Base-by-base conservation (phyloP, 805 yeast species). In the Naumovozyma baii region DNA sequence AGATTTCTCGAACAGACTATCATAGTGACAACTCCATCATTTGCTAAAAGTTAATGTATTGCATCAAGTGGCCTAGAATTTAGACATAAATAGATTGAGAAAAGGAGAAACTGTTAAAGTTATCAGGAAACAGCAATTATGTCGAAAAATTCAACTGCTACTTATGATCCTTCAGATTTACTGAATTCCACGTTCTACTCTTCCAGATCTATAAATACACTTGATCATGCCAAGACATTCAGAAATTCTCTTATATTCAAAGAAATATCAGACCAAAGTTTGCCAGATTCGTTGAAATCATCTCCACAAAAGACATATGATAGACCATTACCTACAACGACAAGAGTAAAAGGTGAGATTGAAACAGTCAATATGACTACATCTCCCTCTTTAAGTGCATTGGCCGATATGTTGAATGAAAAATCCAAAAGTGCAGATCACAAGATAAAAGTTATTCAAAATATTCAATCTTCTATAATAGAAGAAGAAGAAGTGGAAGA, bases 321-420 rank as follows among this genome's bases (percentile, higher is more conserved):
- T 12, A 18, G n/a, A 10, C 10, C 8, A 4, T 19, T 18, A 8
- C 17, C 36, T 13, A 29, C 15, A 5, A 29, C 31, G 15, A 29
- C 29, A 22, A 38, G 31, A 20, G n/a, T 26, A 15, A 28, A 30
- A 13, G 42, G 33, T 3, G 60, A 55, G 39, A 49, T 46, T 2
- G 40, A 38, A n/a, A 55, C 61, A 7, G 50, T 60, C 15, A 60
- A 61, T 31, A 64, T 67, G 61, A 63, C 69, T 3, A 57, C 67
- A 17, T 67, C 71, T 2, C 72, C 72, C 3, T 66, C 70, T 0
- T 50, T 68, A 29, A 61, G 68, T 41, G 71, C 70, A 0, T 43
- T 68, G n/a, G 69, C 70, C 1, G 59, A 60, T 29, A 58, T 67
- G 18, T 49, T 68, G 30, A 66, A 61, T 40, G 64, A 61, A 39